These are phyloP conservation scores for Leishmania aethiopica DNA, from an alignment of 208 protist genomes.

Conservation along the genomic window DNA sequence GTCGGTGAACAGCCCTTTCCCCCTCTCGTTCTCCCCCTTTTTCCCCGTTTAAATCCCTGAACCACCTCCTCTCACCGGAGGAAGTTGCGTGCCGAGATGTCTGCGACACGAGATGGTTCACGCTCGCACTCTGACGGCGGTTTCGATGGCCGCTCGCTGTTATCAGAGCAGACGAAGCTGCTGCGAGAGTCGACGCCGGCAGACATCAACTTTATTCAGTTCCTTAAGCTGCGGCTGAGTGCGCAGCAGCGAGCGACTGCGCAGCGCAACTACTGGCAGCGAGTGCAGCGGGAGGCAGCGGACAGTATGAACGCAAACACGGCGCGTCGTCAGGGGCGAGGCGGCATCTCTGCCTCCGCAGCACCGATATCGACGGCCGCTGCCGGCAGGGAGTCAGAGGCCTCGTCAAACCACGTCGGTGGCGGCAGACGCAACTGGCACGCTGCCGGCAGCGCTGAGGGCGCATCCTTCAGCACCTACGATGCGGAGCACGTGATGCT, in stretches of 20 bases:
- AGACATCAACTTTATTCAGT: constrained; percentile 74
- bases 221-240: constrained; percentile 62
- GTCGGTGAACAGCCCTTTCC: not conserved
- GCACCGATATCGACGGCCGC: not conserved
- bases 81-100: not conserved
- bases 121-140: constrained; percentile 2
- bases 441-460: not conserved
- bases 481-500: not conserved
- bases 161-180: constrained; percentile 69
- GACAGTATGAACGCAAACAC: not conserved
- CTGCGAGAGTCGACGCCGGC: constrained; percentile 45
- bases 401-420: not conserved
- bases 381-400: not conserved
- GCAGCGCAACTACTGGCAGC: constrained; percentile 70
- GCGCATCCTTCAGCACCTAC: not conserved
- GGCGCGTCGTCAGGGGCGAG: not conserved
- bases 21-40: not conserved
- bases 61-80: not conserved
- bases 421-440: not conserved
- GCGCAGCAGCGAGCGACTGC: constrained; percentile 64
- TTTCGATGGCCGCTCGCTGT: constrained; percentile 52
- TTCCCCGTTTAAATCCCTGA: not conserved
- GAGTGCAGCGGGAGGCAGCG: constrained; percentile 8
- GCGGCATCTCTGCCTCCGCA: constrained; percentile 1
- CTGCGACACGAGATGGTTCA: not conserved